Base-by-base conservation (phyloP, 225 moss, liverwort and hornwort genomes). In the Marchantia paleacea region DNA sequence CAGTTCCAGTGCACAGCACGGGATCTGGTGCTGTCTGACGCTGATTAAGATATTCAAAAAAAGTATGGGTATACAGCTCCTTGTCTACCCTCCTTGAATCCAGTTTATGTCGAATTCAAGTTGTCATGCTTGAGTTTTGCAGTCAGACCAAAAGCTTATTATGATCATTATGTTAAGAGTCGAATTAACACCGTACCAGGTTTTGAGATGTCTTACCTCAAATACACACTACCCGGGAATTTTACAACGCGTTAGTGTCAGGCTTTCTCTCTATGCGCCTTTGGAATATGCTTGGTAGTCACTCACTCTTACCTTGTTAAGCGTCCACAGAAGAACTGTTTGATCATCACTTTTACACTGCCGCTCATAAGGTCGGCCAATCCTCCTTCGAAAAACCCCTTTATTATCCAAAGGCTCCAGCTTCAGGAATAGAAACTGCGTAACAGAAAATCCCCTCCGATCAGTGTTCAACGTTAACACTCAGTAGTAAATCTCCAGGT, bases 291-390 rank as follows among this genome's bases (percentile, higher is more conserved):
- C 29, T 20, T 22, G 55, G 26, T 54, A 55, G 55, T 52, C 29
- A 73, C 50, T 28, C 81, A 52, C 57, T 31, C 73, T 76, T 87
- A 97, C 97, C 97, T 97, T 97, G 78, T 95, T 93, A 22, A 97
- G 85, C 50, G 97, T 97, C 97, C 97, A 97, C 60, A 97, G 84
- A 77, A 97, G 95, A 67, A 97, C 95, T 80, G 97, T 93, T 83
- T 97, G 95, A 84, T 97, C 95, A 82, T 97, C 95, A 86, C 93
- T 97, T 87, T 97, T 97, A 75, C 95, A 95, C 80, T 97, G 97
- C 55, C 95, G 91, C 79, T 97, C 95, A 76, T 92, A 97, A 55
- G 97, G 95, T 67, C 97, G 95, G 57, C 97, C 97, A 81, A 97
- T 89, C 85, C 95, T 89, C 80, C 93, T 90, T 79, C 92, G 89